Percentiles rank a stretch among this genome's conserved stretches.
phyloP scores from a whole-genome alignment of 2,329 filamentous ascomycete species.

The Chalara sp. region DNA sequence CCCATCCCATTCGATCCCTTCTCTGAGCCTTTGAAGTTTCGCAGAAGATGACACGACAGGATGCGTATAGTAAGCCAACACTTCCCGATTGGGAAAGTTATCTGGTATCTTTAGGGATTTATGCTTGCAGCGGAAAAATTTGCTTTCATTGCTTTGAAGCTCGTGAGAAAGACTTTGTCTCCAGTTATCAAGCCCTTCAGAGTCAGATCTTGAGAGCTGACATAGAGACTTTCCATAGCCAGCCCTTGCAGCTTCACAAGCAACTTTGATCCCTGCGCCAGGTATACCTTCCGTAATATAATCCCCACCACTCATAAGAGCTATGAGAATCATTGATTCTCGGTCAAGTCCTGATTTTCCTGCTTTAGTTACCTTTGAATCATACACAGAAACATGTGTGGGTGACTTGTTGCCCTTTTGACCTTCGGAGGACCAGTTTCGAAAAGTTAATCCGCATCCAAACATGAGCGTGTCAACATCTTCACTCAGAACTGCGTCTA shows the following conservation, averaged over 20 bases:
- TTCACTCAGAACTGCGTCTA: slow-evolving; percentile 91
- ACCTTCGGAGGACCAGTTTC: slow-evolving; percentile 76
- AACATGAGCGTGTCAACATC: slow-evolving; percentile 99
- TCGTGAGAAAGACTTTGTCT: slow-evolving; percentile 66
- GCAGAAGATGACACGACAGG: slow-evolving; percentile 67
- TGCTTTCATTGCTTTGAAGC: slow-evolving; percentile 75
- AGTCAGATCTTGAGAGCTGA: slow-evolving; percentile 52
- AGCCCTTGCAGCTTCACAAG: slow-evolving; percentile 82
- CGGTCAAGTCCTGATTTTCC: slow-evolving; percentile 56
- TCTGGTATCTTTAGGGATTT: slow-evolving; percentile 69
- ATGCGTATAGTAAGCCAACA: slow-evolving; percentile 81
- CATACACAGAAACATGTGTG: slow-evolving; percentile 82
- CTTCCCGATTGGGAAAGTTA: slow-evolving; percentile 70
- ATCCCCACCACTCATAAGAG: slow-evolving; percentile 91
- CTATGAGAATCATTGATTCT: slow-evolving; percentile 88
- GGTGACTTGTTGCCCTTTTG: slow-evolving; percentile 57
- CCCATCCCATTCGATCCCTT: slow-evolving; percentile 52
- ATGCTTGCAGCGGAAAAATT: slow-evolving; percentile 72
- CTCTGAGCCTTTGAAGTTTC: slow-evolving; percentile 47
- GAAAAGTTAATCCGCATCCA: slow-evolving; percentile 70
- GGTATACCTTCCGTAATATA: slow-evolving; percentile 85
- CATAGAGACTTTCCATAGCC: slow-evolving; percentile 78
- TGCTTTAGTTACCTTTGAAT: slow-evolving; percentile 50
- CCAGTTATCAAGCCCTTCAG: slow-evolving; percentile 59
- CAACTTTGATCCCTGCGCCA: slow-evolving; percentile 79